Evolutionary conservation across 1,284 basidiomycete species (phyloP), one percentile per base, ranked within the genome.

Genomic region (Naganishia sp.): DNA sequence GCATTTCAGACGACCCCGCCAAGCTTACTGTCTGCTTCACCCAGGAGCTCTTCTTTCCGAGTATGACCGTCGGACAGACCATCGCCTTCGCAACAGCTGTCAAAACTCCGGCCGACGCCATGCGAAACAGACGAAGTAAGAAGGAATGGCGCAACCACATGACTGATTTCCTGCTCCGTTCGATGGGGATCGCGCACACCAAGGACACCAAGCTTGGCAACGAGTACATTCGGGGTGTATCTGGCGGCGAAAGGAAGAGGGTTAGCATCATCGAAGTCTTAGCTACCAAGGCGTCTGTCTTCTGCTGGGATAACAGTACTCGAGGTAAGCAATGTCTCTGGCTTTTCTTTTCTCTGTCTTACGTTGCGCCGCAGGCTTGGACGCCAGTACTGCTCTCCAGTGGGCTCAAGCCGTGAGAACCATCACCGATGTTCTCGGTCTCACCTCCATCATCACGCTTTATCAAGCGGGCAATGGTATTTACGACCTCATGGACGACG

Each of bases 351-450:
- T 13, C 36, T 10, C 13, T 2, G 13, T 89, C 88, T 31, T 42
- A 13, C 16, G 11, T 44, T 16, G 2, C 23, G 46, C 28, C 3
- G 64, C 90, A 59, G 92, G 93, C 67, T 83, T 95, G 48, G 92
- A 94, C 72, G 89, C 91, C 1, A 87, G 87, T 28, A 94, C 90
- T 31, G 90, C 92, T 0, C 82, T 93, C 43, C 88, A 90, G 75
- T 92, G 88, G 70, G 85, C 83, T 68, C 87, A 86, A 77, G 84
- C 85, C 67, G 79, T 94, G 70, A 84, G 91, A 25, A 81, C 88
- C n/a, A 86, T 90, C 82, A 90, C 90, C 6, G 81, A 94, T 74
- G 79, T 92, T 21, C 81, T 88, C 11, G 85, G 86, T 7, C 86
- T 88, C 74, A 88, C 90, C n/a, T 89, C 87, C 21, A 88, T 93